Conservation (phyloP, 192 early-diverging fungal species). For the Coemansia erecta region DNA sequence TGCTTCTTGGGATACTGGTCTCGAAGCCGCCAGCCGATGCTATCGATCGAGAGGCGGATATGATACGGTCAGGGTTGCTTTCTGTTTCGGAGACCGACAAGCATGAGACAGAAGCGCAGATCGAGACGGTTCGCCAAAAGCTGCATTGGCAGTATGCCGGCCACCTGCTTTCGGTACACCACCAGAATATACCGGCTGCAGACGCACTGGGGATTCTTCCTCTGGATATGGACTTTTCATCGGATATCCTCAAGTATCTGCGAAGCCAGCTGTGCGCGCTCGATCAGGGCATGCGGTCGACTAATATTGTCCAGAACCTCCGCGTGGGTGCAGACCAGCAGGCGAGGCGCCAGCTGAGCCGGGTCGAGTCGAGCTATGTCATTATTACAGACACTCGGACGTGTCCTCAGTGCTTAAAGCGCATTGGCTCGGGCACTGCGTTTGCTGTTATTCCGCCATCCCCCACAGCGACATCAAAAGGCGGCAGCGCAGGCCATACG, state of each 20-base stretch:
- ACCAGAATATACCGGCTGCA: conserved; percentile 31
- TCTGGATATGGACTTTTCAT: conserved; percentile 41
- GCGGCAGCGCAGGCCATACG: conserved; percentile 4
- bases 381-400: conserved; percentile 40
- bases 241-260: conserved; percentile 53
- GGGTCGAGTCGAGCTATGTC: conserved; percentile 28
- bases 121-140: conserved; percentile 13
- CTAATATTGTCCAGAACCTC: conserved; percentile 35
- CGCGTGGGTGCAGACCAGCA: conserved; percentile 38
- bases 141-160: conserved; percentile 42
- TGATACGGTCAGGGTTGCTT: conserved; percentile 2
- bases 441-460: conserved; percentile 41
- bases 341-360: conserved; percentile 33
- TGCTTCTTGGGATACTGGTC: conserved; percentile 39
- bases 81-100: neutral
- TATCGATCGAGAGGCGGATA: conserved; percentile 28
- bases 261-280: conserved; percentile 54
- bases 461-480: conserved; percentile 3
- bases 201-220: conserved; percentile 48
- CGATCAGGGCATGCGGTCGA: conserved; percentile 35
- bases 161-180: conserved; percentile 35
- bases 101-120: conserved; percentile 3
- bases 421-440: conserved; percentile 51
- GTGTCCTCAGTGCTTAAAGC: conserved; percentile 54
- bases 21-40: conserved; percentile 29